Percentiles rank a stretch among this genome's conserved stretches.
phyloP scores from a whole-genome alignment of 2,329 filamentous ascomycete species.

The Tolypocladium tundrense region DNA sequence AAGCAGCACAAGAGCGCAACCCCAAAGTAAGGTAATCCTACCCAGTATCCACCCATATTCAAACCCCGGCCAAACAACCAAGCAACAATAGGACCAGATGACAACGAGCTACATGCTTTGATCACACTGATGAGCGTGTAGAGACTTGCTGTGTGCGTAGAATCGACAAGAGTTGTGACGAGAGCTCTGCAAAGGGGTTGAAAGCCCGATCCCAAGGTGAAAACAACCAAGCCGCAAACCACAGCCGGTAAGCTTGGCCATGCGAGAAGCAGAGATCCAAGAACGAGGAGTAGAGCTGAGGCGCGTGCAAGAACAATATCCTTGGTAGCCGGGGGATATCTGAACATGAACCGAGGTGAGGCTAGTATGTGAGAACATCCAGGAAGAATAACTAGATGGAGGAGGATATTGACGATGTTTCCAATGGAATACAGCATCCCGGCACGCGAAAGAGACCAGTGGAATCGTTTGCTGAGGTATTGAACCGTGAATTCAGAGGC shows the following conservation, averaged over 20 bases:
- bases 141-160: slow-evolving; percentile 11
- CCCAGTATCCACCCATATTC: slow-evolving; percentile 10
- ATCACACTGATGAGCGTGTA: slow-evolving; percentile 15
- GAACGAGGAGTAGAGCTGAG: background rate
- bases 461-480: slow-evolving; percentile 6
- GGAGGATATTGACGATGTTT: slow-evolving; percentile 8
- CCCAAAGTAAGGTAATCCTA: slow-evolving; percentile 13
- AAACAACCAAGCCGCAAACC: slow-evolving; percentile 9
- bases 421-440: slow-evolving; percentile 10
- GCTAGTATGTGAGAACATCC: background rate
- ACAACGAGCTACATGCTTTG: slow-evolving; percentile 12
- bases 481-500: slow-evolving; percentile 1
- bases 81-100: slow-evolving; percentile 12
- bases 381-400: slow-evolving; percentile 7
- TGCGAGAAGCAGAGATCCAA: slow-evolving; percentile 11
- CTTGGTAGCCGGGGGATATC: too few relatives aligned
- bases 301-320: too few relatives aligned
- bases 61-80: slow-evolving; percentile 14
- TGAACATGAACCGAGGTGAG: too few relatives aligned
- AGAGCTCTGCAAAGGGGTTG: slow-evolving; percentile 10
- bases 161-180: slow-evolving; percentile 8
- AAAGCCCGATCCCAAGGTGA: slow-evolving; percentile 9
- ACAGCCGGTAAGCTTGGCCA: slow-evolving; percentile 6
- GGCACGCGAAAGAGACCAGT: slow-evolving; percentile 8
- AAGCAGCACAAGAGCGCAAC: background rate